Percentiles rank a stretch among this genome's conserved stretches.
phyloP scores from a whole-genome alignment of 225 moss, liverwort and hornwort species.

The Climacium dendroides region DNA sequence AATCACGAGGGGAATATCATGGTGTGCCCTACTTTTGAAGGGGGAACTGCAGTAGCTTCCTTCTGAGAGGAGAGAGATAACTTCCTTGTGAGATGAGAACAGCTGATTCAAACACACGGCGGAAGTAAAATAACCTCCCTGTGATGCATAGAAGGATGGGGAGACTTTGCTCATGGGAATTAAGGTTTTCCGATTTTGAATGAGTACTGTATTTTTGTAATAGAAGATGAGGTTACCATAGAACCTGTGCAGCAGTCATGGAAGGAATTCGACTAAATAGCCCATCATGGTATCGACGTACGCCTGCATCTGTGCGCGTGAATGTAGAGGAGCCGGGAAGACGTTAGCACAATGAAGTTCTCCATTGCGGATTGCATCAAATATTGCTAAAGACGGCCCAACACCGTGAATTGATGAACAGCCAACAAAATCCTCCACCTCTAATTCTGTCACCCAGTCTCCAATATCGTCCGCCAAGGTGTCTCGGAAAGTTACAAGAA shows the following conservation, averaged over 20 bases:
- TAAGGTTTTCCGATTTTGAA: background rate
- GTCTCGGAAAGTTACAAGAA: conserved; percentile 70
- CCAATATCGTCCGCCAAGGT: conserved; percentile 36
- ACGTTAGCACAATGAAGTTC: conserved; percentile 80
- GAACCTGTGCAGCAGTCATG: background rate
- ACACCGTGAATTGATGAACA: conserved; percentile 97
- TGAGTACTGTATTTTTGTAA: background rate
- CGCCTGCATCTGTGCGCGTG: conserved; percentile 62
- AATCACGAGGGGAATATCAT: background rate
- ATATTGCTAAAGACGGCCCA: conserved; percentile 77
- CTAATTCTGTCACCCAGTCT: conserved; percentile 37
- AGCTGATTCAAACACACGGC: background rate
- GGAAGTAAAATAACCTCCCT: background rate
- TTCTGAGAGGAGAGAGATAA: background rate
- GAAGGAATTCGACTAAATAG: conserved; percentile 26
- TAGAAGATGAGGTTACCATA: background rate
- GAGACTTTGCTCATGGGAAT: background rate
- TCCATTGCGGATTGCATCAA: conserved; percentile 68
- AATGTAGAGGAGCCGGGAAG: conserved; percentile 74
- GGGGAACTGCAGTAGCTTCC: background rate
- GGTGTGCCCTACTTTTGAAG: background rate
- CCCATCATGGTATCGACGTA: conserved; percentile 51
- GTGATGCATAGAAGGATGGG: background rate
- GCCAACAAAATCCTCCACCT: conserved; percentile 70
- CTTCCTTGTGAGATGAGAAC: background rate